Evolutionary conservation across 352 stramenopile genomes (phyloP).

Genomic region (Globisporangium orthogonon): DNA sequence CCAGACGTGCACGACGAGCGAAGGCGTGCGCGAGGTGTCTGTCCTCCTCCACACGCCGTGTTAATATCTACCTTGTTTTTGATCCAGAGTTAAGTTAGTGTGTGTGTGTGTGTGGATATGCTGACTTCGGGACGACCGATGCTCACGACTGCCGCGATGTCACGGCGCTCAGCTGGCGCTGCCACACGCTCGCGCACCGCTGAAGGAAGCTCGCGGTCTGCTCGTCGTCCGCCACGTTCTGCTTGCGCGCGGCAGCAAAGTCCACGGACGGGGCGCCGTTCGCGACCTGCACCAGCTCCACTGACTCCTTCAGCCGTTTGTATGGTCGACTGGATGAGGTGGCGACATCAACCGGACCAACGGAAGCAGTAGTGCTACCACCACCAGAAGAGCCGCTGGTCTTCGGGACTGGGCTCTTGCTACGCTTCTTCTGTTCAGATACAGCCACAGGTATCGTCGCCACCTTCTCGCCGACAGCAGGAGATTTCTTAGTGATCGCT

Average conservation of each 20-base stretch:
- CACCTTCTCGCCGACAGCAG: background rate
- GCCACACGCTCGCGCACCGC: conserved; percentile 25
- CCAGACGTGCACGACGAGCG: background rate
- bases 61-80: background rate
- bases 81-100: background rate
- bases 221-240: conserved; percentile 13
- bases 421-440: conserved; percentile 10
- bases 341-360: background rate
- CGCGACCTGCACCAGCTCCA: conserved; percentile 4
- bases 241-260: conserved; percentile 7
- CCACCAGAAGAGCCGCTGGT: background rate
- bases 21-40: background rate
- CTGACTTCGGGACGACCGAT: background rate
- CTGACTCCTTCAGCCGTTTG: conserved; percentile 11
- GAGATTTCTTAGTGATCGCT: background rate
- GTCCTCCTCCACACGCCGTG: background rate
- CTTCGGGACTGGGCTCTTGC: conserved; percentile 2
- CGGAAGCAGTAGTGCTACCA: background rate
- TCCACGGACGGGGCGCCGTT: conserved; percentile 4
- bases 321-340: background rate
- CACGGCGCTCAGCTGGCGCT: conserved; percentile 18
- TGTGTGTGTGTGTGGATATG: background rate
- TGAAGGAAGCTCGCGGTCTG: conserved; percentile 19
- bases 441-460: background rate
- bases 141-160: conserved; percentile 5